phyloP scores from a whole-genome alignment of 2,329 filamentous ascomycete genomes.

The Fusarium setosum region DNA sequence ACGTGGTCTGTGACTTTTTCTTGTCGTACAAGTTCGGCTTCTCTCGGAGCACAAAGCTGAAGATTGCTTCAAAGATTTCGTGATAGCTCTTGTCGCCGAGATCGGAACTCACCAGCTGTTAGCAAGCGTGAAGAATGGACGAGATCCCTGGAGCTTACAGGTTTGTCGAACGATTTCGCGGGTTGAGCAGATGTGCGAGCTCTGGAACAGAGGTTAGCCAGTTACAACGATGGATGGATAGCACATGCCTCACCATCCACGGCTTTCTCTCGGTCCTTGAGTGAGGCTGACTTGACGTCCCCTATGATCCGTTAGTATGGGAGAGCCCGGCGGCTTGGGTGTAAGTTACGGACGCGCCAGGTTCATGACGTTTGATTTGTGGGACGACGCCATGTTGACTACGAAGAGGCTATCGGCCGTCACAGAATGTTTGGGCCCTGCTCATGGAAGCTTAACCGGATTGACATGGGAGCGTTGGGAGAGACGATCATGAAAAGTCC shows the following conservation, averaged over 20 bases:
- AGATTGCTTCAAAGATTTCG: slow-evolving; percentile 83
- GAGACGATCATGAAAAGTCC: background rate
- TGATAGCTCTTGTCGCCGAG: slow-evolving; percentile 85
- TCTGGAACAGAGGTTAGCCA: slow-evolving; percentile 43
- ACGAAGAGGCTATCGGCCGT: slow-evolving; percentile 5
- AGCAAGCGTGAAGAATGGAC: background rate
- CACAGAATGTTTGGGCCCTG: background rate
- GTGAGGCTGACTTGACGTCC: slow-evolving; percentile 47
- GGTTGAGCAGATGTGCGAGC: slow-evolving; percentile 52
- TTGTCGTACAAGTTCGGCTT: slow-evolving; percentile 71
- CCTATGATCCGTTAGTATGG: slow-evolving; percentile 40
- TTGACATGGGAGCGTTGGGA: slow-evolving; percentile 6
- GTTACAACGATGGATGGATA: background rate
- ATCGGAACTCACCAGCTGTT: slow-evolving; percentile 45
- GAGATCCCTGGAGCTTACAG: slow-evolving; percentile 44
- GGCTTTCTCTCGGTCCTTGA: slow-evolving; percentile 54
- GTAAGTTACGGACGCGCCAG: slow-evolving; percentile 46
- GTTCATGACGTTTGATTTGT: slow-evolving; percentile 49
- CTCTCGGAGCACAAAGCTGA: slow-evolving; percentile 75
- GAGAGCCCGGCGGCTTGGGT: background rate
- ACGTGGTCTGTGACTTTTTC: slow-evolving; percentile 58
- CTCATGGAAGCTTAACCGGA: slow-evolving; percentile 4
- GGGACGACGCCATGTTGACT: slow-evolving; percentile 47
- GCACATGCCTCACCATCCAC: slow-evolving; percentile 51
- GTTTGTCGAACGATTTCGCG: slow-evolving; percentile 49